These are phyloP conservation scores for Claviceps purpurea DNA, from an alignment of 2,329 filamentous ascomycete genomes.

Conservation along the genomic window DNA sequence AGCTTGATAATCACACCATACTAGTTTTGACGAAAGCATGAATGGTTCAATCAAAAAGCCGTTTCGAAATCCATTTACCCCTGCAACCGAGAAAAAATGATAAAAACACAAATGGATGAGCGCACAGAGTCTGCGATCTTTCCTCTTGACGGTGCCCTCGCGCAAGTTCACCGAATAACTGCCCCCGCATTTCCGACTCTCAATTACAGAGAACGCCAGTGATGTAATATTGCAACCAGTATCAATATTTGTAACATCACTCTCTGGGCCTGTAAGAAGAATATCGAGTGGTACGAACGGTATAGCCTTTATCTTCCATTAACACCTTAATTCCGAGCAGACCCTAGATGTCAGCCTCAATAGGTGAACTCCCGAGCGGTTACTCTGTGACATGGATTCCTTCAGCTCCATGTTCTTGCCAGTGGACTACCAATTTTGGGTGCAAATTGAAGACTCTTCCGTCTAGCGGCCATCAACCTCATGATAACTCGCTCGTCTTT, in stretches of 20 bases:
- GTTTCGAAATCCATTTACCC: neutral
- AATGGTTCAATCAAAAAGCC: neutral
- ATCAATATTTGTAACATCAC: too few species aligned
- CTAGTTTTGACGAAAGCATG: neutral
- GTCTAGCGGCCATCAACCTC: slow-evolving; percentile 55
- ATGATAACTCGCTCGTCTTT: slow-evolving; percentile 45
- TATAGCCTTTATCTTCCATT: neutral
- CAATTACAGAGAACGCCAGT: too few species aligned
- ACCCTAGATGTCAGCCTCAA: neutral
- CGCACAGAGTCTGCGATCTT: neutral
- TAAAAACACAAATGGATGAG: neutral
- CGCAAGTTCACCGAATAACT: too few species aligned
- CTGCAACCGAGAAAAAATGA: neutral
- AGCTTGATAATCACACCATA: neutral
- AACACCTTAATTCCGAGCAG: neutral
- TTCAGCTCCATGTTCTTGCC: slow-evolving; percentile 38
- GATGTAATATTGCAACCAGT: too few species aligned
- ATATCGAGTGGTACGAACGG: neutral
- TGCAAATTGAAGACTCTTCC: slow-evolving; percentile 67
- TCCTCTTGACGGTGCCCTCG: neutral
- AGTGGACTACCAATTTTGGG: slow-evolving; percentile 64
- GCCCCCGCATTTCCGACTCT: too few species aligned
- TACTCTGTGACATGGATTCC: neutral
- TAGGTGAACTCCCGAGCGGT: neutral
- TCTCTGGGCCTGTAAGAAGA: too few species aligned